Evolutionary conservation across 805 yeast genomes (phyloP), one percentile per base, ranked within the genome.

Genomic region (Sugiyamaella marilandica): DNA sequence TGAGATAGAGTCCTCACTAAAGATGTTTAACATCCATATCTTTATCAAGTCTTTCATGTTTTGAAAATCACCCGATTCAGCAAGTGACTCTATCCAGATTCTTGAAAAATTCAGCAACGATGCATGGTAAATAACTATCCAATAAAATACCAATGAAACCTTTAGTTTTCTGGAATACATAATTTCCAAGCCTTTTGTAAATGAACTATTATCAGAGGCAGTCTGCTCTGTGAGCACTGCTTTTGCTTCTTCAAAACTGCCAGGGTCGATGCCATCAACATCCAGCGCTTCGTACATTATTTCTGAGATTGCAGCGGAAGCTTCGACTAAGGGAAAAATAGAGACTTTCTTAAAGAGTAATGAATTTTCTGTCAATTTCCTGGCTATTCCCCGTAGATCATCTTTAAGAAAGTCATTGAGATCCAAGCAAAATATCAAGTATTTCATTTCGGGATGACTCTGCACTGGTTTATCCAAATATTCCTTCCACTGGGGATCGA

Each of bases 51-150:
- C 69, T 36, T 75, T 64, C 13, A 83, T 70, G 44, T 79, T 74
- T 2, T 76, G 76, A 41, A 79, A 73, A 62, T 86, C 87, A 11
- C 71, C 77, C 0, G 59, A 56, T 45, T 72, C 72, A 1, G 88
- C 84, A 36, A 73, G 73, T 0, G 91, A 79, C 47, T 75, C 79
- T 55, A 77, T 79, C 92, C 94, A 86, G 41, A 84, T 70, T 39
- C 76, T 74, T 59, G 85, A 70, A 51, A 83, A 74, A 55, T 79
- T 78, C 36, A 75, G 72, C 77, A 85, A 78, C 16, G 83, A 74
- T 33, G 74, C 71, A 62, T 77, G 81, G 48, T 81, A 79, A 62
- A 86, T 68, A 24, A 77, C 59, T 51, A 78, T 83, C 74, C 84
- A 80, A 48, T 74, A 69, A 45, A 57, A 58, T 35, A 55, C 50